These are phyloP conservation scores for Botrytis tulipae DNA, from an alignment of 2,329 filamentous ascomycete genomes.

Conservation along the genomic window DNA sequence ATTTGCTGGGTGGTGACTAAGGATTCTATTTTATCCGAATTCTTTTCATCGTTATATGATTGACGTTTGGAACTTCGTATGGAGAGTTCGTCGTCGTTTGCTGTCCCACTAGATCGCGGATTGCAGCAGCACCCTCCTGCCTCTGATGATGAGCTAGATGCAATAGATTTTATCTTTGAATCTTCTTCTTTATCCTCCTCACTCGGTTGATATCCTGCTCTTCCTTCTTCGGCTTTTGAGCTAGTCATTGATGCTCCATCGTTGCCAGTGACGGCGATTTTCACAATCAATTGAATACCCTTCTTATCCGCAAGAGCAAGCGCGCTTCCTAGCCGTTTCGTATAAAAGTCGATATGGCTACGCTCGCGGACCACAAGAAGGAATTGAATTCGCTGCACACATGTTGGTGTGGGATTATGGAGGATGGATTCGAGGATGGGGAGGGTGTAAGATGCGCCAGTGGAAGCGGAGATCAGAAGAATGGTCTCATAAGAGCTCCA, in stretches of 20 bases:
- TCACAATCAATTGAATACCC: conserved; percentile 51
- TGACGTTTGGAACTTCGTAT: conserved; percentile 15
- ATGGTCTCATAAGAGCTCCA: conserved; percentile 60
- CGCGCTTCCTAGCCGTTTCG: conserved; percentile 48
- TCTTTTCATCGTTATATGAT: conserved; percentile 14
- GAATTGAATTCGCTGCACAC: conserved; percentile 53
- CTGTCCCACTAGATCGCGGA: conserved; percentile 4
- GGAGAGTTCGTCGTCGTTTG: background rate
- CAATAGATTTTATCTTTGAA: conserved; percentile 12
- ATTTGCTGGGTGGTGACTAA: background rate
- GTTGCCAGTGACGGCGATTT: conserved; percentile 51
- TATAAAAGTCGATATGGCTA: conserved; percentile 56
- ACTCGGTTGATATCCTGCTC: conserved; percentile 11
- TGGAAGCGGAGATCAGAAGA: conserved; percentile 60
- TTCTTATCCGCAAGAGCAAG: conserved; percentile 44
- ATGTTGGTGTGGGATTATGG: conserved; percentile 43
- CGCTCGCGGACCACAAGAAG: conserved; percentile 51
- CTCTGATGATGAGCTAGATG: conserved; percentile 17
- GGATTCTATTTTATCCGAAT: background rate
- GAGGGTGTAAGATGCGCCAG: conserved; percentile 60
- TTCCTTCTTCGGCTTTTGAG: conserved; percentile 8
- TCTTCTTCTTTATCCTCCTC: conserved; percentile 11
- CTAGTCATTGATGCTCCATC: conserved; percentile 15
- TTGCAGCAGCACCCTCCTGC: conserved; percentile 18
- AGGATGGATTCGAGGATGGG: conserved; percentile 58